Conservation (phyloP, 306 rosid genomes). For the Acmispon strigosus region DNA sequence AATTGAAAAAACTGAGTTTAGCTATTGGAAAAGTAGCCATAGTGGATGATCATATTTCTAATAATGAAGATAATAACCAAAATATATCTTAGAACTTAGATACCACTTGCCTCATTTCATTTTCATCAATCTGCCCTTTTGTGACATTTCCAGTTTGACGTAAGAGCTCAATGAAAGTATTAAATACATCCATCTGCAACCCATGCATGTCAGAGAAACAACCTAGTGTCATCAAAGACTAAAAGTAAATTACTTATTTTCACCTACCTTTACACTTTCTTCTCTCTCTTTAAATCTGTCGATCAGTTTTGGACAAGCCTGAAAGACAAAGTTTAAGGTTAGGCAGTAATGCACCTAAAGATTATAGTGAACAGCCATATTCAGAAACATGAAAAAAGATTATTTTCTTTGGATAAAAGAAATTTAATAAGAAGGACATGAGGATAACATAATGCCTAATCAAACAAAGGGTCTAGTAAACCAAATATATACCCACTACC, state of each 20-base stretch:
- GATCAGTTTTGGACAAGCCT: constrained; percentile 97
- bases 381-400: neutral
- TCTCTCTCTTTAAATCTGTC: constrained; percentile 98
- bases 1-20: neutral
- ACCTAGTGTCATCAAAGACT: constrained; percentile 4
- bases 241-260: neutral
- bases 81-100: neutral
- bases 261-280: constrained; percentile 90
- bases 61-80: constrained; percentile 3
- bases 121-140: constrained; percentile 76
- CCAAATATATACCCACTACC: neutral
- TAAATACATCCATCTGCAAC: constrained; percentile 95
- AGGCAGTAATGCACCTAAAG: constrained; percentile 11
- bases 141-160: constrained; percentile 98
- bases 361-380: constrained; percentile 1
- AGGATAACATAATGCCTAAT: neutral
- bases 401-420: neutral
- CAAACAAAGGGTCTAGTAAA: neutral
- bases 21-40: neutral
- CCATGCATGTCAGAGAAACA: constrained; percentile 31
- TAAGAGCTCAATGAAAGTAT: constrained; percentile 87
- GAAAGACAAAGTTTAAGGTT: constrained; percentile 13
- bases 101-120: constrained; percentile 79
- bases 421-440: neutral
- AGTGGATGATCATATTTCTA: neutral